Base-by-base conservation (phyloP, 805 yeast genomes). In the Metschnikowia shivogae region DNA sequence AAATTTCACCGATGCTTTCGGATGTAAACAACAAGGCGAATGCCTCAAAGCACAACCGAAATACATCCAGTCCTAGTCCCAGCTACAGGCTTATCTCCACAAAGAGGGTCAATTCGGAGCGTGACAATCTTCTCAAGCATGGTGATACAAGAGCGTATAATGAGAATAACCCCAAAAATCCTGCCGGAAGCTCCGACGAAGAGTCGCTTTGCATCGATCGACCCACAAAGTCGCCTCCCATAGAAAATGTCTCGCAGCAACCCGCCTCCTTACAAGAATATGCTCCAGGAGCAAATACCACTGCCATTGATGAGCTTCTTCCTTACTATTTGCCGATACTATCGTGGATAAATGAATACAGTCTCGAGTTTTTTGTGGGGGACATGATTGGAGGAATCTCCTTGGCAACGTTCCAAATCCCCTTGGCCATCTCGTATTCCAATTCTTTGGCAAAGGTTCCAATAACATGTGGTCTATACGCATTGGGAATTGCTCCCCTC, bases 371-470 rank as follows among this genome's bases (percentile, higher is more conserved):
- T 48, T 65, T 82, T 35, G 20, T 77, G 2, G 76, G 74, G 17
- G 99, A 92, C 58, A 57, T 86, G 7, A 64, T 84, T 13, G 95
- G 97, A 2, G 98, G 99, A 0, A 57, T 89, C 4, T 82, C 97
- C 0, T 63, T 90, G 30, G 97, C 96, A 0, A 84, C 93, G 4
- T 92, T 89, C 64, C 97, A 90, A 61, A 80, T 92, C 39, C 98
- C 99, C 1, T 69, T 92, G 43, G 84, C 89, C 5, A 49, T 71
- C 14, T 69, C 74, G 2, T 71, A 69, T 47, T 67, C 75, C 11
- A 62, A 67, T 2, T 61, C 74, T 0, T 58, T 71, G 44, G 76
- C 75, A 3, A 68, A 71, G 45, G 74, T 69, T 1, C 75, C 76
- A 0, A 68, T 70, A 2, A 50, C 66, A 7, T 64, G 68, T 37